A percentile compares a stretch with the other conserved stretches of the same genome.
Conservation (phyloP, 1,284 basidiomycete genomes). For the Ustilago trichophora region DNA sequence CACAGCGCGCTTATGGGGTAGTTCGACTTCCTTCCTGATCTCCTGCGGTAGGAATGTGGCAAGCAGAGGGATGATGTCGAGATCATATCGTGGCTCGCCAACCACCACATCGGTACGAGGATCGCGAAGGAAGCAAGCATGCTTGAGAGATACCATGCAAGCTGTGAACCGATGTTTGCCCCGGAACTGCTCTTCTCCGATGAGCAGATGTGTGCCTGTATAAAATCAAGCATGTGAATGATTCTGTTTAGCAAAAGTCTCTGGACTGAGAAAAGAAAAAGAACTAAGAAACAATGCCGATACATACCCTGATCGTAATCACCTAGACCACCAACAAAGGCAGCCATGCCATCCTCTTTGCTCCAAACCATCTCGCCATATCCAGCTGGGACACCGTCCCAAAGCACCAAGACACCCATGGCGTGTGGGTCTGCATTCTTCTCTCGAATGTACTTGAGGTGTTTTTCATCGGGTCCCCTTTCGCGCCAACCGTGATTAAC, state of each 20-base stretch:
- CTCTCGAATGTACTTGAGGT: constrained; percentile 69
- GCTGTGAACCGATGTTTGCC: constrained; percentile 61
- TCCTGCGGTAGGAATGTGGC: constrained; percentile 40
- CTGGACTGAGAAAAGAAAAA: too few relatives aligned
- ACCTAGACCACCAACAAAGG: constrained; percentile 59
- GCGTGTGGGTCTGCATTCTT: constrained; percentile 69
- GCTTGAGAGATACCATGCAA: constrained; percentile 44
- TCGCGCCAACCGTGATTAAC: constrained; percentile 72
- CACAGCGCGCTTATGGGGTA: constrained; percentile 45
- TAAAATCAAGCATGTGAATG: too few relatives aligned
- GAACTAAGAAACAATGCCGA: too few relatives aligned
- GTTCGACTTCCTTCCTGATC: constrained; percentile 34
- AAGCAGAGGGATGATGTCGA: constrained; percentile 34
- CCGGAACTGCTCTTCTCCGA: constrained; percentile 71
- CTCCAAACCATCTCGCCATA: constrained; percentile 72
- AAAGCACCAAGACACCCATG: constrained; percentile 70
- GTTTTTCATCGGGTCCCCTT: constrained; percentile 70
- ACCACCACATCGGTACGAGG: constrained; percentile 42
- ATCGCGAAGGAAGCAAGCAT: constrained; percentile 47
- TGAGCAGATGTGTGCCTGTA: constrained; percentile 70
- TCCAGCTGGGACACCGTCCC: constrained; percentile 72
- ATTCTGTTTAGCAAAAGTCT: too few relatives aligned
- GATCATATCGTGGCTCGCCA: constrained; percentile 42
- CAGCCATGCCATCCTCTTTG: constrained; percentile 68
- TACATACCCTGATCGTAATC: constrained; percentile 72